Evolutionary conservation across 2,329 filamentous ascomycete genomes (phyloP), one percentile per base, ranked within the genome.

Genomic region (Botrytis tulipae): DNA sequence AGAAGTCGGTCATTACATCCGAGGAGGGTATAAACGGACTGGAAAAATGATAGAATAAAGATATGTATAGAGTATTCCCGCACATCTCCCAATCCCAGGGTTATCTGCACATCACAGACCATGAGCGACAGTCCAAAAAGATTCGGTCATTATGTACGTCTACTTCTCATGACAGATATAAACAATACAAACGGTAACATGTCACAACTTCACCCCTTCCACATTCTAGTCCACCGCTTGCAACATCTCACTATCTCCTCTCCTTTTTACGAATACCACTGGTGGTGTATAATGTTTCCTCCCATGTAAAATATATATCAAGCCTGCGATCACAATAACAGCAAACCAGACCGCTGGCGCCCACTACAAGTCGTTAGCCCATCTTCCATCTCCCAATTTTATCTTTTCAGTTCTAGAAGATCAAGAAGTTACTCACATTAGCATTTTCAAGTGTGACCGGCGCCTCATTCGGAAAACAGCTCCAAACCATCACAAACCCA

Each of bases 401-500:
- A 29, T 54, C 22, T n/a, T 29, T 16, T 22, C 16, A 8, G 14
- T 14, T 9, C 40, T 9, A n/a, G 16, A 35, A 35, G 3, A 14
- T 40, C n/a, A 22, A 68, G 37, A 20, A 48, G 1, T 59, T 48
- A 72, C 62, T 60, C 40, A 72, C 71, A 73, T 73, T 73, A n/a
- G 66, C 57, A 73, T 61, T 73, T n/a, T 8, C 57, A 16, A 81
- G 77, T 3, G 80, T 82, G 1, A 85, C 82, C 1, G 79, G 75
- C 51, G 82, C 79, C 4, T 76, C 73, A 0, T 80, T 77, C 0
- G 87, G 87, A 78, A 86, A 87, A 75, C 86, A 86, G 63, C 82
- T 82, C 76, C 87, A 86, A 73, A 87, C 81, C 72, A 86, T 83
- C 6, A 84, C 82, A 61, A 85, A 82, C 1, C 82, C 77, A n/a